phyloP scores from a whole-genome alignment of 2,329 filamentous ascomycete species.

The Cladorrhinum sp. region DNA sequence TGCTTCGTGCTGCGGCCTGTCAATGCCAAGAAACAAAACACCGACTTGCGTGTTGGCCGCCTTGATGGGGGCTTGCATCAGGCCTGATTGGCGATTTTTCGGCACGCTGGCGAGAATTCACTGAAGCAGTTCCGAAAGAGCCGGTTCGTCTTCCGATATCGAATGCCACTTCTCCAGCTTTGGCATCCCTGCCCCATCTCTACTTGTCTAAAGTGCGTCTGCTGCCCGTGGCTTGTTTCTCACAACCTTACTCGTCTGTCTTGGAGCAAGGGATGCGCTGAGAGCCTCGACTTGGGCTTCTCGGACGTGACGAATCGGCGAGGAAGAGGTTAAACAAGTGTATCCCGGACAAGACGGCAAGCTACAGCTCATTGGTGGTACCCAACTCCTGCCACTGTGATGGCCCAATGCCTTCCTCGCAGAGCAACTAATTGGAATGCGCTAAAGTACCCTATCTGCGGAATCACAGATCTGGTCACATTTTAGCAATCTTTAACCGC shows the following conservation, averaged over 20 bases:
- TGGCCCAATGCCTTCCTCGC: not conserved
- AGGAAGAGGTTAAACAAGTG: not conserved
- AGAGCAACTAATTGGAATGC: not conserved
- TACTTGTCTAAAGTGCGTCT: not conserved
- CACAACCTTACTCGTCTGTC: not conserved
- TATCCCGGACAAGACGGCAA: not conserved
- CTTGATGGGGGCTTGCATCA: constrained; percentile 3
- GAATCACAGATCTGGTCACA: constrained; percentile 11
- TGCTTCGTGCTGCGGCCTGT: constrained; percentile 9
- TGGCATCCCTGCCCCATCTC: not conserved
- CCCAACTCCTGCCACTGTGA: not conserved
- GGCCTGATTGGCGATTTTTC: constrained; percentile 8
- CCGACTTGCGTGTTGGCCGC: not conserved
- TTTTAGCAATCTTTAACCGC: constrained; percentile 1
- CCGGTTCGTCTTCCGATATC: constrained; percentile 23
- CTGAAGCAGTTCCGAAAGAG: constrained; percentile 5
- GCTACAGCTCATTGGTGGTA: not conserved
- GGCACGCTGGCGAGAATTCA: constrained; percentile 5
- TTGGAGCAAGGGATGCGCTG: not conserved
- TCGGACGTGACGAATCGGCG: not conserved
- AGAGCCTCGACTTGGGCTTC: not conserved
- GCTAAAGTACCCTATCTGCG: not conserved
- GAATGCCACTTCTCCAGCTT: too few relatives aligned
- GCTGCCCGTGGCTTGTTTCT: not conserved
- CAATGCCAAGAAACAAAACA: not conserved